Base-by-base conservation (phyloP, 2,329 filamentous ascomycete genomes). In the Tolypocladium tundrense region DNA sequence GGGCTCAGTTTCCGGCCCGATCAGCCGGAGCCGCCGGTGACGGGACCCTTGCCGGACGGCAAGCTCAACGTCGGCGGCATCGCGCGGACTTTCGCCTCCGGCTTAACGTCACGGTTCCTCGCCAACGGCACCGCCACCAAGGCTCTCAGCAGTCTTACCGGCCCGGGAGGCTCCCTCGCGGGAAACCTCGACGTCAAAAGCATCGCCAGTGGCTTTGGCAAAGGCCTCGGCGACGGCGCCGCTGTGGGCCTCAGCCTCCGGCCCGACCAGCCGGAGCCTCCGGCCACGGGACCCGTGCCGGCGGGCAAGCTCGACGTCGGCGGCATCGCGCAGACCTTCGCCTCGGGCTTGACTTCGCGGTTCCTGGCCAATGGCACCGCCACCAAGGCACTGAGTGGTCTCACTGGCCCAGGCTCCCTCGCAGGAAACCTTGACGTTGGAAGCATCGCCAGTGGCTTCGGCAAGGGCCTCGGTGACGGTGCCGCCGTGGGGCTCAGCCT, bases 301-400 rank as follows among this genome's bases (percentile, higher is more conserved):
- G 31, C 37, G 7, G 57, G 58, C 13, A 52, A 31, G 19, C 33
- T 55, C 19, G 57, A 61, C 27, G 31, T 61, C n/a, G 61, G 59
- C 5, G 64, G 64, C 41, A 57, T 73, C 35, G 55, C 65, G 9
- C 59, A 67, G 53, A 61, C 55, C 24, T 68, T 68, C 27, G 64
- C 66, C 2, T 64, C 63, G 54, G 67, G 66, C 39, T 62, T 73
- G 5, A 66, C 66, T 3, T 65, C 67, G n/a, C 62, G 65, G 24
- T 66, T 72, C 57, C 65, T 73, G 1, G 61, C 63, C 21, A 72
- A 72, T 55, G 69, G 67, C 11, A 72, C 71, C 1, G 51, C 63
- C 2, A 53, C 27, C 13, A 69, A 70, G 59, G 51, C 68, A 16
- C 35, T 66, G 5, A 62, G 54, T 40, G 55, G 53, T 11, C 35